Percentiles rank a stretch among this genome's conserved stretches.
phyloP scores from a whole-genome alignment of 225 moss, liverwort and hornwort genomes.

The Pseudisothecium myosuroides region DNA sequence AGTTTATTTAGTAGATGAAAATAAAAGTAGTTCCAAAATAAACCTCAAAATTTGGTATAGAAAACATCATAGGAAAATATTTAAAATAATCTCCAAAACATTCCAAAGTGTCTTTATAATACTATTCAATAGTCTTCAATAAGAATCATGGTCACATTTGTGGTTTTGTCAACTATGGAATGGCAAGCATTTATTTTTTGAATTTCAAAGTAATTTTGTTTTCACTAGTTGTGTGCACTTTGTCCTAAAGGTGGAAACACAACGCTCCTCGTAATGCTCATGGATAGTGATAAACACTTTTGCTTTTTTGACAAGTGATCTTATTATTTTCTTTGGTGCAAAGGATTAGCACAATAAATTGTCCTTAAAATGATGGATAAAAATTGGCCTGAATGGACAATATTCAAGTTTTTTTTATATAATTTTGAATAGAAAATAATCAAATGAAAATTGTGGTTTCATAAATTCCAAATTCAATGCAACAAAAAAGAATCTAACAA shows the following conservation, averaged over 20 bases:
- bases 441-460: not conserved
- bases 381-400: not conserved
- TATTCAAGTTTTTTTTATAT: no score
- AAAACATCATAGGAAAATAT: not conserved
- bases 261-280: no score
- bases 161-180: not conserved
- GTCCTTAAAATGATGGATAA: not conserved
- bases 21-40: not conserved
- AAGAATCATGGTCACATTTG: not conserved
- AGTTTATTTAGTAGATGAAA: not conserved
- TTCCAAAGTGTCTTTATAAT: not conserved
- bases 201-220: not conserved
- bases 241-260: no score
- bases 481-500: not conserved
- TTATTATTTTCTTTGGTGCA: not conserved
- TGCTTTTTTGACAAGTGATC: no score
- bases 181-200: not conserved
- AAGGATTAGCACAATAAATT: not conserved
- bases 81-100: not conserved
- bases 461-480: not conserved
- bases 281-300: no score
- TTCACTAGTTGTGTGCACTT: no score
- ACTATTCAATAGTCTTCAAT: not conserved
- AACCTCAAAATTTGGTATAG: not conserved
- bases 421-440: no score